Conservation (phyloP, 2,329 filamentous ascomycete species). For the Penicillium brasilianum region DNA sequence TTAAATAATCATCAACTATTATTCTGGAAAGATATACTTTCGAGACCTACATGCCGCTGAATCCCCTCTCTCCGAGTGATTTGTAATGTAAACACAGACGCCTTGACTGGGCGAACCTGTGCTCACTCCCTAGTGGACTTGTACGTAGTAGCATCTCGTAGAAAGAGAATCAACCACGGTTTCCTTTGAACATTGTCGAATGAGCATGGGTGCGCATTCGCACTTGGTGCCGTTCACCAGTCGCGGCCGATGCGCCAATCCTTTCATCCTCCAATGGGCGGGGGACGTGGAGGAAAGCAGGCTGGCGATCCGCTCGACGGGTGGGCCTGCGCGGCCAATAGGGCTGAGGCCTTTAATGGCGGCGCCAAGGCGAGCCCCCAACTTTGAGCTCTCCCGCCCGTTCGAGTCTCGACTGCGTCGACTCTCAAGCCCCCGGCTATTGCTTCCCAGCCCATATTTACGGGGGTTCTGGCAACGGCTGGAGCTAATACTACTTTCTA, state of each 20-base stretch:
- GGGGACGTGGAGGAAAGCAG: background rate
- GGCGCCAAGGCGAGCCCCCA: background rate
- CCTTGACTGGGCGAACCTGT: background rate
- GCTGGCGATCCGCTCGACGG: background rate
- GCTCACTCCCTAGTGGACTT: too few relatives aligned
- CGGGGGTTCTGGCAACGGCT: background rate
- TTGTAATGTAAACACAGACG: background rate
- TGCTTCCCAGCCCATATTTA: background rate
- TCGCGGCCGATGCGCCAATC: background rate
- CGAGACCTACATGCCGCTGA: background rate
- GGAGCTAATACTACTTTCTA: background rate
- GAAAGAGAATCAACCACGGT: background rate
- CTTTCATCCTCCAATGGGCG: background rate
- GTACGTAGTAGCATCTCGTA: background rate
- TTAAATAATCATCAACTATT: slow-evolving; percentile 33
- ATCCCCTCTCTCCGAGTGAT: background rate
- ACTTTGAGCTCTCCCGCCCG: background rate
- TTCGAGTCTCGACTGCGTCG: background rate
- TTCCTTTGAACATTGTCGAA: background rate
- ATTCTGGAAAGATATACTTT: background rate
- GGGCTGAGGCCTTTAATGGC: background rate
- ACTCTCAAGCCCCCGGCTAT: background rate
- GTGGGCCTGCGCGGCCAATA: background rate
- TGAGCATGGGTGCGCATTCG: background rate
- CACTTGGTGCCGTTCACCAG: background rate